Evolutionary conservation across 768 basidiomycete genomes (phyloP).

Genomic region (Lyophyllum semitale): DNA sequence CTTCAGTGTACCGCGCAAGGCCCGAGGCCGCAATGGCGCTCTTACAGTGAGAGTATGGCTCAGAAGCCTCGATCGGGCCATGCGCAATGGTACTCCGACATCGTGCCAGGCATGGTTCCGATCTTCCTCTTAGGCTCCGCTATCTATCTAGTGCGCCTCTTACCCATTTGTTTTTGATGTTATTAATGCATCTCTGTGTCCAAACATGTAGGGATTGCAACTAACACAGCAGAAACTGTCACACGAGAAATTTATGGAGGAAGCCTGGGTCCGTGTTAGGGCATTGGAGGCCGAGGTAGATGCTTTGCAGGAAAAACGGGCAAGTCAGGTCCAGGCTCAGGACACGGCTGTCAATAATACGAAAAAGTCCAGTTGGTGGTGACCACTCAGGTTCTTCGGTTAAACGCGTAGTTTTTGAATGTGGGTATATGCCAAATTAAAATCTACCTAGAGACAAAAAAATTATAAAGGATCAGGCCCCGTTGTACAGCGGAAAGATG

Average conservation of each 20-base stretch:
- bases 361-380: slow-evolving; percentile 21
- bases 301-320: slow-evolving; percentile 34
- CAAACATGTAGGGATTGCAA: slow-evolving; percentile 57
- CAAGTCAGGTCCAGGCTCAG: slow-evolving; percentile 8
- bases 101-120: slow-evolving; percentile 78
- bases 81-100: slow-evolving; percentile 66
- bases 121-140: slow-evolving; percentile 77
- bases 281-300: slow-evolving; percentile 64
- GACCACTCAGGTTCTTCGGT: neutral
- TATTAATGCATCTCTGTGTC: neutral
- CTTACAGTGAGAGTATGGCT: slow-evolving; percentile 15
- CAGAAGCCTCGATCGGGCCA: slow-evolving; percentile 47
- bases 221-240: slow-evolving; percentile 61
- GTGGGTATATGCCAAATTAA: slow-evolving; percentile 1
- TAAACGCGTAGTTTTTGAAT: neutral
- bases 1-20: slow-evolving; percentile 6
- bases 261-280: slow-evolving; percentile 54
- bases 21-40: slow-evolving; percentile 14
- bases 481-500: neutral
- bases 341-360: neutral
- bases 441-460: neutral
- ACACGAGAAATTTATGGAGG: slow-evolving; percentile 71
- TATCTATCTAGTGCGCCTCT: slow-evolving; percentile 65
- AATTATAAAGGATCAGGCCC: neutral
- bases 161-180: neutral